phyloP scores from a whole-genome alignment of 2,329 filamentous ascomycete species.

The Hypomyces perniciosus region DNA sequence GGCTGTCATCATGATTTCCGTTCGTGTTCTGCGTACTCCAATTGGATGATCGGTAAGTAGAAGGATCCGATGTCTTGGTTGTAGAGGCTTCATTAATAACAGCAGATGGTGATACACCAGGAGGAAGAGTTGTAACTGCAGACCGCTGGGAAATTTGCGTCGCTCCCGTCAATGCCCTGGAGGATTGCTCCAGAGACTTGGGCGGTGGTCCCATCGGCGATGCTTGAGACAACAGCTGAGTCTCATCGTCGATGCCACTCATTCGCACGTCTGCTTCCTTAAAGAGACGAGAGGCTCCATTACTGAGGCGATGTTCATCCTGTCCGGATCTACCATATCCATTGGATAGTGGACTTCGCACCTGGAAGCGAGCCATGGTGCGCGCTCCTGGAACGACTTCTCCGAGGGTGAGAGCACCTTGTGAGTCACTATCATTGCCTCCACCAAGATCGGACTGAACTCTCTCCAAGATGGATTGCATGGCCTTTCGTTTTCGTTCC shows the following conservation, averaged over 20 bases:
- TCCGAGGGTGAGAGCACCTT: conserved; percentile 55
- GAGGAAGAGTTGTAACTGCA: conserved; percentile 50
- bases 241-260: conserved; percentile 47
- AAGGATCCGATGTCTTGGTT: conserved; percentile 79
- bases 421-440: conserved; percentile 48
- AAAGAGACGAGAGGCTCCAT: conserved; percentile 49
- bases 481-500: conserved; percentile 55
- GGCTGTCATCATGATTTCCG: conserved; percentile 48
- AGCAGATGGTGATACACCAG: conserved; percentile 52
- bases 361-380: conserved; percentile 49
- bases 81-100: conserved; percentile 82
- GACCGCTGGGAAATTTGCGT: conserved; percentile 61
- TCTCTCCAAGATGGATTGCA: conserved; percentile 48
- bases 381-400: conserved; percentile 53
- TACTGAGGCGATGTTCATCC: conserved; percentile 41
- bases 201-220: conserved; percentile 45
- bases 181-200: conserved; percentile 31
- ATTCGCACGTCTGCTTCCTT: conserved; percentile 55
- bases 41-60: conserved; percentile 55
- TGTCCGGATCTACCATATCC: conserved; percentile 38
- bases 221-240: conserved; percentile 40
- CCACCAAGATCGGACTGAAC: conserved; percentile 46
- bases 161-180: conserved; percentile 38
- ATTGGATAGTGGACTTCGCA: conserved; percentile 55
- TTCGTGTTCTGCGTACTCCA: conserved; percentile 70